Conservation (phyloP, 768 basidiomycete genomes). For the Amanita brunnescens region DNA sequence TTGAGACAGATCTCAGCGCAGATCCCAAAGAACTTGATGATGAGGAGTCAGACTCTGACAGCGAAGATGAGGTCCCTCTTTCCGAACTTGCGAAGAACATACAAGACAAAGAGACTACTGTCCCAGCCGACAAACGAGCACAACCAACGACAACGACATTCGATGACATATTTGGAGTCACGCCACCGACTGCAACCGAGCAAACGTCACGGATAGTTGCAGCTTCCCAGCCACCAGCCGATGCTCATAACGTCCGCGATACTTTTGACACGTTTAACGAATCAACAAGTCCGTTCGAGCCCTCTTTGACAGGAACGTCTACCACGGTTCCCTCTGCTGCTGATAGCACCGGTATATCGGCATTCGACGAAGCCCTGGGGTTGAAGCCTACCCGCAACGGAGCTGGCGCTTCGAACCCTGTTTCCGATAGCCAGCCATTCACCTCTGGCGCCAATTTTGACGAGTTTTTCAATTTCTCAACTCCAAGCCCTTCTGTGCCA, state of each 20-base stretch:
- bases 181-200: constrained; percentile 17
- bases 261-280: neutral
- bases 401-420: constrained; percentile 23
- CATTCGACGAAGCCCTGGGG: constrained; percentile 71
- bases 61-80: constrained; percentile 38
- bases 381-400: constrained; percentile 27
- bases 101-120: constrained; percentile 10
- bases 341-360: constrained; percentile 41
- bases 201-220: neutral
- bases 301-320: constrained; percentile 6
- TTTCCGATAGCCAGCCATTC: constrained; percentile 21
- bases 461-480: constrained; percentile 55
- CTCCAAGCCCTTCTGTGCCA: constrained; percentile 15
- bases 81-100: constrained; percentile 21
- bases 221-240: neutral
- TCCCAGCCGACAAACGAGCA: constrained; percentile 3
- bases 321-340: constrained; percentile 12
- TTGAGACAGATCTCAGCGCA: constrained; percentile 43
- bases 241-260: neutral
- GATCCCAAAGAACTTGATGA: constrained; percentile 48
- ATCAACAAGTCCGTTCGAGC: constrained; percentile 7
- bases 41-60: constrained; percentile 42
- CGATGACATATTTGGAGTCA: constrained; percentile 49
- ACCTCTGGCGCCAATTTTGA: constrained; percentile 56
- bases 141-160: constrained; percentile 25